A percentile compares a stretch with the other conserved stretches of the same genome.
These are phyloP conservation scores for Helianthus tuberosus DNA, from an alignment of 129 eudicot species.

Conservation along the genomic window DNA sequence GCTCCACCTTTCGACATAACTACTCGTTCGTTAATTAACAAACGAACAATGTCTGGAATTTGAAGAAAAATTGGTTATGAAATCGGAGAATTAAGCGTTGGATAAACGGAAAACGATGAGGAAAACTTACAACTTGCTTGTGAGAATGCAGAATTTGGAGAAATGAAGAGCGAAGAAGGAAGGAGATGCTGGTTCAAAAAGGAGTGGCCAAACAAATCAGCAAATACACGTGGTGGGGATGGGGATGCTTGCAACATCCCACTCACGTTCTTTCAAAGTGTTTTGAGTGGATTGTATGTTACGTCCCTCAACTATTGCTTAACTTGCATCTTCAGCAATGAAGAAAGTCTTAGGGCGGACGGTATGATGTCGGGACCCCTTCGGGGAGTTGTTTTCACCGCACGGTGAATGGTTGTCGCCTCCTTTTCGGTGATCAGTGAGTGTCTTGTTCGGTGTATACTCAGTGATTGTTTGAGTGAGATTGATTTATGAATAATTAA, in stretches of 20 bases:
- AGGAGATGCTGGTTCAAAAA: constrained; percentile 15
- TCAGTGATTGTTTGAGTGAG: too few relatives aligned
- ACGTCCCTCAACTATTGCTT: not conserved
- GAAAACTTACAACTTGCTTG: constrained; percentile 18
- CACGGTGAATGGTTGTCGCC: too few relatives aligned
- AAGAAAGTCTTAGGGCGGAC: too few relatives aligned
- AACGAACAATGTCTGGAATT: constrained; percentile 15
- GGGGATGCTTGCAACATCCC: constrained; percentile 6
- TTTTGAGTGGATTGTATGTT: not conserved
- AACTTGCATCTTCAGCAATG: not conserved
- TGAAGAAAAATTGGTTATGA: not conserved
- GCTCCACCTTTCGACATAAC: constrained; percentile 83
- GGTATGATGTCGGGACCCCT: too few relatives aligned
- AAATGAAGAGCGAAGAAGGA: not conserved
- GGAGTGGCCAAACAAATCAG: constrained; percentile 34
- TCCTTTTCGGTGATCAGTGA: too few relatives aligned
- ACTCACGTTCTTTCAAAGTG: not conserved
- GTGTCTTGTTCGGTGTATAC: too few relatives aligned
- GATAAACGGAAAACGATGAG: not conserved
- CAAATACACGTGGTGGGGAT: constrained; percentile 35
- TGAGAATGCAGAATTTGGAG: constrained; percentile 15
- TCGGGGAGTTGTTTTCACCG: too few relatives aligned
- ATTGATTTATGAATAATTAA: too few relatives aligned
- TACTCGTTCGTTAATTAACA: not conserved
- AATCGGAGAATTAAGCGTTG: not conserved